phyloP scores from a whole-genome alignment of 345 rosid species.

The Eucalyptus caleyi region DNA sequence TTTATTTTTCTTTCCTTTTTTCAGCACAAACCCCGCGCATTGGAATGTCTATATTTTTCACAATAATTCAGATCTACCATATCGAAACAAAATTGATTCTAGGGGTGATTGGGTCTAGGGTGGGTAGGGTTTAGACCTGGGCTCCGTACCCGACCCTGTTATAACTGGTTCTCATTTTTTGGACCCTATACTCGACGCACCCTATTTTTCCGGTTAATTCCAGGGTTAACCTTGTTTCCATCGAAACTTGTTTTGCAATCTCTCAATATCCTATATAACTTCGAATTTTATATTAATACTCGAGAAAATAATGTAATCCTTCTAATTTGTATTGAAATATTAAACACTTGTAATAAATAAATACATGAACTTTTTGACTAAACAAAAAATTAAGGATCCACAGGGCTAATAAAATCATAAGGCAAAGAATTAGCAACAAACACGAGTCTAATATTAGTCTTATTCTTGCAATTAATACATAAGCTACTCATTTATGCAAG shows the following conservation, averaged over 20 bases:
- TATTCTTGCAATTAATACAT: accelerated
- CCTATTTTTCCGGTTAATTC: accelerated
- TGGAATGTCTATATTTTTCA: background rate
- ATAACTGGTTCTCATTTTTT: too few species aligned
- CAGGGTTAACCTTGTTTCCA: accelerated
- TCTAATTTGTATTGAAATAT: too few species aligned
- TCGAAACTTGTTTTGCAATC: accelerated
- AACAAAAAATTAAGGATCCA: too few species aligned
- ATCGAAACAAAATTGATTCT: background rate
- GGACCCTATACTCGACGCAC: accelerated
- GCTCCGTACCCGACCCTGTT: accelerated
- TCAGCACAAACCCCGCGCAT: background rate
- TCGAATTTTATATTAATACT: too few species aligned
- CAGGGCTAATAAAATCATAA: too few species aligned
- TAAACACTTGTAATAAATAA: too few species aligned
- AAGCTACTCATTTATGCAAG: too few species aligned
- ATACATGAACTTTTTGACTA: too few species aligned
- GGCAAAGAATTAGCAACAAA: too few species aligned
- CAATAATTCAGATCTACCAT: background rate
- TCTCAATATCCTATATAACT: accelerated
- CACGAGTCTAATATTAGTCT: accelerated
- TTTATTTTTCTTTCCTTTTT: background rate
- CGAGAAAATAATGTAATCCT: too few species aligned
- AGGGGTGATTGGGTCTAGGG: too few species aligned
- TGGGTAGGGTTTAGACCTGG: too few species aligned